Conservation (phyloP, 768 basidiomycete species). For the Mycena amicta region DNA sequence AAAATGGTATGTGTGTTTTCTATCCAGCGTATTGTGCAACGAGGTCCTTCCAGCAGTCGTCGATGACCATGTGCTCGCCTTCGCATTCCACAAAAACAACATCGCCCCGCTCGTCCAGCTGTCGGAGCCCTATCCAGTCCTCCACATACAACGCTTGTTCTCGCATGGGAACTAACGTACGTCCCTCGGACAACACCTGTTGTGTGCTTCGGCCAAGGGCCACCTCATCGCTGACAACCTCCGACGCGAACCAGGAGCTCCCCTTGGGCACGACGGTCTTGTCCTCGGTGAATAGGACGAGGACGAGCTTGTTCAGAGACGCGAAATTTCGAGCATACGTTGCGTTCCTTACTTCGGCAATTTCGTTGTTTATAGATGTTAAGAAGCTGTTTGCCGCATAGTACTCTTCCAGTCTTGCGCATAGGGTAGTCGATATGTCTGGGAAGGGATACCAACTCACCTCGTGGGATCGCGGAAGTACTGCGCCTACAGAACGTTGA, state of each 20-base stretch:
- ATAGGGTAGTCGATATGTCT: no score
- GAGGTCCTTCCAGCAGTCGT: conserved; percentile 61
- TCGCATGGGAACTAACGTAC: conserved; percentile 65
- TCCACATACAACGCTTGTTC: conserved; percentile 71
- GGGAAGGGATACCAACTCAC: no score
- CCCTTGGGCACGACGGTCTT: conserved; percentile 83
- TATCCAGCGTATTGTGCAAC: conserved; percentile 45
- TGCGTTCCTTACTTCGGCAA: conserved; percentile 50
- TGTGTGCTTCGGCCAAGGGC: conserved; percentile 7
- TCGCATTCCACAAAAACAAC: conserved; percentile 65
- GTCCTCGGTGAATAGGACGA: conserved; percentile 74
- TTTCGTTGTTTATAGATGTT: conserved; percentile 78
- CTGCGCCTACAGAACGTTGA: conserved; percentile 59
- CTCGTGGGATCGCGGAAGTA: conserved; percentile 86
- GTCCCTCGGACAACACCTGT: conserved; percentile 12
- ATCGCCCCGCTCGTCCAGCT: conserved; percentile 66
- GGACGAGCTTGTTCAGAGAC: conserved; percentile 65
- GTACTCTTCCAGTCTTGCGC: conserved; percentile 57
- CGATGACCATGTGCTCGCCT: conserved; percentile 77
- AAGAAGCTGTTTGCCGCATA: conserved; percentile 67
- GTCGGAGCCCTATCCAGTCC: conserved; percentile 80
- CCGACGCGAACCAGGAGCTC: conserved; percentile 84
- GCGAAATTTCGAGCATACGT: conserved; percentile 65
- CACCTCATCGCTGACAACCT: conserved; percentile 44
- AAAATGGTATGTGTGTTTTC: conserved; percentile 7